phyloP scores from a whole-genome alignment of 1,284 basidiomycete genomes.

The Athelia sp. region DNA sequence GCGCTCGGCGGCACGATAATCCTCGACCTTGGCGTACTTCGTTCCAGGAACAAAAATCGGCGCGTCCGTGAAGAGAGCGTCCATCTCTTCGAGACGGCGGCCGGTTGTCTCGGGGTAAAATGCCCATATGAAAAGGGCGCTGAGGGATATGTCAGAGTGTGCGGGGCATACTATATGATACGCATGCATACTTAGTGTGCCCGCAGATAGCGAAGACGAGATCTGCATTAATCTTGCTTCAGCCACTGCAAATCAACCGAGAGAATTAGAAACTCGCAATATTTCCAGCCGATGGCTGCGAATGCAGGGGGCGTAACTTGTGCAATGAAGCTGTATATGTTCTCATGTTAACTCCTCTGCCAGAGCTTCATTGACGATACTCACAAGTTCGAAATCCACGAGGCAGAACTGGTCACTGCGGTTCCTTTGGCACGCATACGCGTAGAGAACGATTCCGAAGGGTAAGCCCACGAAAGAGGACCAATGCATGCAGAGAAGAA shows the following conservation, averaged over 20 bases:
- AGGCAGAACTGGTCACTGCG: conserved; percentile 48
- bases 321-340: conserved; percentile 31
- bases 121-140: conserved; percentile 51
- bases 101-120: conserved; percentile 45
- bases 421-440: conserved; percentile 58
- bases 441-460: conserved; percentile 44
- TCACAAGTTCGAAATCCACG: conserved; percentile 47
- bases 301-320: conserved; percentile 48
- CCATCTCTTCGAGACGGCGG: conserved; percentile 51
- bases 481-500: conserved; percentile 50
- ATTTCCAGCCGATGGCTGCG: conserved; percentile 41
- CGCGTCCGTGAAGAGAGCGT: conserved; percentile 44
- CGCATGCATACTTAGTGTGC: conserved; percentile 42
- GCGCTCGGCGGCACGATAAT: conserved; percentile 36
- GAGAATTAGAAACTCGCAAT: conserved; percentile 8
- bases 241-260: too few species aligned
- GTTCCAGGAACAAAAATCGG: conserved; percentile 47
- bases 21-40: conserved; percentile 29
- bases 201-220: conserved; percentile 59
- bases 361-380: too few species aligned
- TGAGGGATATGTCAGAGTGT: conserved; percentile 7
- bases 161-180: background rate
- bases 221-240: conserved; percentile 20
- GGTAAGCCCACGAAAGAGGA: conserved; percentile 47
- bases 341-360: too few species aligned